Percentiles rank a stretch among this genome's conserved stretches.
Conservation (phyloP, 2,329 filamentous ascomycete genomes). For the Neurospora crassa region DNA sequence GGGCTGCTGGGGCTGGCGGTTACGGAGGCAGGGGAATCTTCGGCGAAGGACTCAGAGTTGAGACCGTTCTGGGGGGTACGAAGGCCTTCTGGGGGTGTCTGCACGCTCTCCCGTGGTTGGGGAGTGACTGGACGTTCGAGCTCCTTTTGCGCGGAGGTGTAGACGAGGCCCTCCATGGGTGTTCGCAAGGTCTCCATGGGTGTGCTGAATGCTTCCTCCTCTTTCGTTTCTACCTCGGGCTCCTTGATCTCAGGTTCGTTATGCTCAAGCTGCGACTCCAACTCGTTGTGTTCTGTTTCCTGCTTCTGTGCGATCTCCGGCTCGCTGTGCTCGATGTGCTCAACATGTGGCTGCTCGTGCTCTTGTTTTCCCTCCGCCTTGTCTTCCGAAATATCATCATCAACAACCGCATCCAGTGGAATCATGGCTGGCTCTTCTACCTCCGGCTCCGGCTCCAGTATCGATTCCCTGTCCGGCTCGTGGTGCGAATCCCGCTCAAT, state of each 20-base stretch:
- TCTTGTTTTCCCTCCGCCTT: no score
- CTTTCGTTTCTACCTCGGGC: background rate
- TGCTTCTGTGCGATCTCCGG: background rate
- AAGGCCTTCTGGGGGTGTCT: background rate
- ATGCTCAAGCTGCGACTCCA: background rate
- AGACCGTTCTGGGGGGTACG: background rate
- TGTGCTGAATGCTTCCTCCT: conserved; percentile 1
- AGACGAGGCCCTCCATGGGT: background rate
- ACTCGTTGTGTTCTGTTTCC: background rate
- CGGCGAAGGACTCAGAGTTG: background rate
- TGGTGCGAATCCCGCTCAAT: background rate
- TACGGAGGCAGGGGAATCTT: background rate
- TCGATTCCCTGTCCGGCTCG: background rate
- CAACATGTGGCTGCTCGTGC: background rate
- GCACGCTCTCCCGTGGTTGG: background rate
- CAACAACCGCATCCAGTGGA: background rate
- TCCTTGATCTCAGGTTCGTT: background rate
- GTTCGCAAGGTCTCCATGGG: background rate
- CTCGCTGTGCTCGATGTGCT: background rate
- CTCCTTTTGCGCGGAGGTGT: background rate
- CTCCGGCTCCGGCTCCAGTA: conserved; percentile 1
- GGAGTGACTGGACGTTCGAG: background rate
- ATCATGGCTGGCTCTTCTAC: background rate
- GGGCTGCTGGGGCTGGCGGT: background rate
- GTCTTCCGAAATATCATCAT: no score